Base-by-base conservation (phyloP, 768 basidiomycete species). In the Russula sp. region DNA sequence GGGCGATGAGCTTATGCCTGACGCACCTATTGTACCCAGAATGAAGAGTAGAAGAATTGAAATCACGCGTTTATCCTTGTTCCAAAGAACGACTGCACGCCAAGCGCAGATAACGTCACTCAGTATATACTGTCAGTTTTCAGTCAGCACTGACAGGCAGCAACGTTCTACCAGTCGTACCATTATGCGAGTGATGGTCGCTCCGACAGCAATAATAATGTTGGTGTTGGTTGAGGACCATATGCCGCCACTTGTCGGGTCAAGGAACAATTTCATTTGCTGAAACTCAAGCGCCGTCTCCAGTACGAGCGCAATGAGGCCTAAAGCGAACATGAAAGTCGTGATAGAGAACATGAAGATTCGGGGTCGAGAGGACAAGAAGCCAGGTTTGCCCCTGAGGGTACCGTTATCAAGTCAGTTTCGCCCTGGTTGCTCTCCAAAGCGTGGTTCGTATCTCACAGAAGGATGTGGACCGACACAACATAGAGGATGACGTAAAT, bases 21-120 rank as follows among this genome's bases (percentile, higher is more conserved):
- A 48, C 18, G n/a, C 24, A 59, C 63, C 58, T 48, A 18, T 40
- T 0, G 57, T 59, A 11, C 63, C 57, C 5, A 59, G 44, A 44
- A 64, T 49, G 38, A 59, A 64, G 34, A 64, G 36, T 13, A 59
- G 11, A 48, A 64, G 58, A 54, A 64, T 55, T 46, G 63, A 44
- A 18, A 64, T 59, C 13, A 64, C 63, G 13, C 58, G 57, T 36
- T 50, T 59, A 46, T 64, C 58, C 24, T 26, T 59, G 26, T 59
- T 64, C 63, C 63, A 64, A 30, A 64, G 51, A 16, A 64, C 63
- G 26, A 54, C 57, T 9, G 63, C 63, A 32, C 63, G 63, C 63
- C 63, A 64, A 16, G 63, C 63, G 52, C 63, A 64, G 52, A 64
- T 59, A 44, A 26, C 40, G 53, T 64, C 63, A n/a, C 63, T 64